phyloP scores from a whole-genome alignment of 192 early-diverging fungal genomes.

The Helicostylum pulchrum region DNA sequence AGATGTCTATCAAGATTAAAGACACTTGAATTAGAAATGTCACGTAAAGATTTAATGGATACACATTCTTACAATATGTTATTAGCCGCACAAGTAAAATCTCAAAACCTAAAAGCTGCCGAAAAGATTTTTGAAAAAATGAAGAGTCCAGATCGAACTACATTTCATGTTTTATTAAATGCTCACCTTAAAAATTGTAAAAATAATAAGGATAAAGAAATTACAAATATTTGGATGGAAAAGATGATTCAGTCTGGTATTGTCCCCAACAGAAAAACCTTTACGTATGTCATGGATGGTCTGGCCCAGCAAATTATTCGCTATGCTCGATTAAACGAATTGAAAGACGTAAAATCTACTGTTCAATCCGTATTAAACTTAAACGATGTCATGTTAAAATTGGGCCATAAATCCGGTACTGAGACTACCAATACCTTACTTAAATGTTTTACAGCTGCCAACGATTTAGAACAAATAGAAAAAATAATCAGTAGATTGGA shows the following conservation, averaged over 20 bases:
- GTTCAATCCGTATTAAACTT: not conserved
- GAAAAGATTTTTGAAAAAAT: slow-evolving; percentile 9
- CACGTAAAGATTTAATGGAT: not conserved
- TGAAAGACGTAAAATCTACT: not conserved
- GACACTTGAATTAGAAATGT: not conserved
- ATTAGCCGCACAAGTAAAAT: slow-evolving; percentile 20
- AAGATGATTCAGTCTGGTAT: slow-evolving; percentile 13
- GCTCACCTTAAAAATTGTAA: slow-evolving; percentile 4
- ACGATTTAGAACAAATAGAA: not conserved
- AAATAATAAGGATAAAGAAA: not conserved
- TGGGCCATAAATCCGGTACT: slow-evolving; percentile 8
- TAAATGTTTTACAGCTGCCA: not conserved
- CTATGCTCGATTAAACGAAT: not conserved
- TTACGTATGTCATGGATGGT: slow-evolving; percentile 14
- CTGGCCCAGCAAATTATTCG: slow-evolving; percentile 14
- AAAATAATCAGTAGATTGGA: not conserved
- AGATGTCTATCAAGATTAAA: slow-evolving; percentile 7
- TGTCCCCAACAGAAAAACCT: slow-evolving; percentile 15
- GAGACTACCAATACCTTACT: slow-evolving; percentile 4
- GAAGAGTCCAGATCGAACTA: slow-evolving; percentile 16
- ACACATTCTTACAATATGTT: slow-evolving; percentile 10
- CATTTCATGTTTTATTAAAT: slow-evolving; percentile 18
- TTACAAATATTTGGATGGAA: slow-evolving; percentile 22
- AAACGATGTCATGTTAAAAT: slow-evolving; percentile 10
- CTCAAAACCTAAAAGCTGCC: slow-evolving; percentile 2